A percentile compares a stretch with the other conserved stretches of the same genome.
These are phyloP conservation scores for Diaporthe vaccinii DNA, from an alignment of 2,329 filamentous ascomycete species.

Conservation along the genomic window DNA sequence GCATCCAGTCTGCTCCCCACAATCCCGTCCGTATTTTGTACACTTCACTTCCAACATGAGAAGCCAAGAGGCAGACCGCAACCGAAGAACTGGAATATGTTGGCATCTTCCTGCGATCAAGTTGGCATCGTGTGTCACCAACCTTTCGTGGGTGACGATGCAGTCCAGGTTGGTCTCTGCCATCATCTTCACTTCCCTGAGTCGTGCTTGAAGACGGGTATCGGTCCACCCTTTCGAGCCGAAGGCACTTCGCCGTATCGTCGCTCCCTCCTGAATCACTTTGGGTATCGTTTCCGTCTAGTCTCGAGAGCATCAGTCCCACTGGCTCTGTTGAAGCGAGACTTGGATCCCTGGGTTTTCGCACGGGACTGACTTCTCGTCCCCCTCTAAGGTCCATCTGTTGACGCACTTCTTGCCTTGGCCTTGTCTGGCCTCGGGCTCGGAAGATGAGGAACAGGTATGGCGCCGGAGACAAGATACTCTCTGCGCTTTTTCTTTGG, in stretches of 20 bases:
- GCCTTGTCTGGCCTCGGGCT: not conserved
- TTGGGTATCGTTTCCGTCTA: conserved; percentile 18
- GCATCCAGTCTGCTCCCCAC: not conserved
- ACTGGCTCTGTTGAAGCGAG: not conserved
- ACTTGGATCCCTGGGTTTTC: not conserved
- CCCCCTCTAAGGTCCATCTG: conserved; percentile 16
- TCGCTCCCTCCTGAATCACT: not conserved
- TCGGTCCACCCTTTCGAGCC: not conserved
- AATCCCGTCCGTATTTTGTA: not conserved
- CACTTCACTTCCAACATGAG: conserved; percentile 35
- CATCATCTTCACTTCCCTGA: not conserved
- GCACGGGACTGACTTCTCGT: not conserved
- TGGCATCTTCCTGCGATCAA: not conserved
- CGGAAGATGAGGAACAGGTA: conserved; percentile 9
- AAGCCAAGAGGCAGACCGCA: conserved; percentile 29
- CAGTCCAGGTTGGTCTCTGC: not conserved
- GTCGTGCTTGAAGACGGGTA: not conserved
- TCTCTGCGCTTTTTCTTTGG: not conserved
- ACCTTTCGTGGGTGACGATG: conserved; percentile 10
- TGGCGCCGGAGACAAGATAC: conserved; percentile 32
- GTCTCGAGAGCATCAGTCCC: conserved; percentile 26
- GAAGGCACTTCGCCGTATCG: not conserved
- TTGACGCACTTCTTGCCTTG: conserved; percentile 2
- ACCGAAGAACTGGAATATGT: conserved; percentile 4
- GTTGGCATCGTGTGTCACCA: conserved; percentile 13